phyloP scores from a whole-genome alignment of 2,329 filamentous ascomycete species.

The Cadophora gregata region DNA sequence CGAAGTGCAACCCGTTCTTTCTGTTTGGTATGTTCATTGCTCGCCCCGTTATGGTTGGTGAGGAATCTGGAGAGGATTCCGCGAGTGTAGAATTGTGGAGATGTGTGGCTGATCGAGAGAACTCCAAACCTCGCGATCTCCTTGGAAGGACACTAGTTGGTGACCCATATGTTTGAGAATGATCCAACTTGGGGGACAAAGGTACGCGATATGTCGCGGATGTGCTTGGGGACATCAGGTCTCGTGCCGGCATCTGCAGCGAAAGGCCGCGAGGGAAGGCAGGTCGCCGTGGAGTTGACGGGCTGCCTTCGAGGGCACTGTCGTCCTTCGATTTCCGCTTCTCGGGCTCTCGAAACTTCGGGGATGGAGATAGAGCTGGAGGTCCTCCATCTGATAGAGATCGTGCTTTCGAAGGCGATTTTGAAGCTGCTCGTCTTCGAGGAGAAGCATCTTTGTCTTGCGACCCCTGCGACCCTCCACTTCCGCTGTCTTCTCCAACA shows the following conservation, averaged over 20 bases:
- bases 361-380: constrained; percentile 43
- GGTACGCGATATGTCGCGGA: constrained; percentile 64
- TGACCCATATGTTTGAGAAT: constrained; percentile 83
- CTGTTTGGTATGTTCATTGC: constrained; percentile 67
- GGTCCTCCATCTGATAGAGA: constrained; percentile 42
- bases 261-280: constrained; percentile 71
- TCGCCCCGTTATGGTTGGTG: constrained; percentile 79
- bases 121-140: constrained; percentile 89
- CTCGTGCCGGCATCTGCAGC: constrained; percentile 69
- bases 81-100: constrained; percentile 95
- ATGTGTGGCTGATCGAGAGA: constrained; percentile 90
- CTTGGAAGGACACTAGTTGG: constrained; percentile 88
- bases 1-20: constrained; percentile 53
- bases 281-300: constrained; percentile 76
- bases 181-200: constrained; percentile 85
- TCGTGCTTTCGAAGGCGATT: constrained; percentile 44
- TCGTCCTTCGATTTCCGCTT: constrained; percentile 44
- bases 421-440: constrained; percentile 28
- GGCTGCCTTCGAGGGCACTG: constrained; percentile 48
- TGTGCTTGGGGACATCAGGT: constrained; percentile 49
- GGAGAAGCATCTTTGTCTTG: constrained; percentile 17
- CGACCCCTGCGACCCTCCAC: constrained; percentile 12
- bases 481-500: constrained; percentile 13
- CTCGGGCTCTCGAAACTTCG: constrained; percentile 44
- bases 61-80: constrained; percentile 88